Conservation (phyloP, 1,139 yeast species). For the Debaryomyces sp. region DNA sequence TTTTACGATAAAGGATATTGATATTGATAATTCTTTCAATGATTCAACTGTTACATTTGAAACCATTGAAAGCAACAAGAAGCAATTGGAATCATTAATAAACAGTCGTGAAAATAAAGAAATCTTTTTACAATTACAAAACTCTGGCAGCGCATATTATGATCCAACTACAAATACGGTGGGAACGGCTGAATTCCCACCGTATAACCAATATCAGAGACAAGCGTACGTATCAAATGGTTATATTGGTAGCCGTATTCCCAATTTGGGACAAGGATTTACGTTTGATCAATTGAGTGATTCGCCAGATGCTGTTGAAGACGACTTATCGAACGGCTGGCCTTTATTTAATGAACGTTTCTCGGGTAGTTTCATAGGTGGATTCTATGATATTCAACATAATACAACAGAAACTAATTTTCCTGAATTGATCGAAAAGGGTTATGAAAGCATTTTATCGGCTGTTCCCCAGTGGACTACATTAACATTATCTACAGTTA, state of each 20-base stretch:
- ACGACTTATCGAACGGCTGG: slow-evolving; percentile 69
- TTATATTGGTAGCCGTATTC: slow-evolving; percentile 72
- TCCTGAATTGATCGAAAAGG: slow-evolving; percentile 66
- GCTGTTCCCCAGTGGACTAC: slow-evolving; percentile 82
- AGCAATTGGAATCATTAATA: slow-evolving; percentile 14
- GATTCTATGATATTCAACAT: slow-evolving; percentile 67
- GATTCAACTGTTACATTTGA: not conserved
- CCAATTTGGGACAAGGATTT: slow-evolving; percentile 83
- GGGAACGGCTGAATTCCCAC: slow-evolving; percentile 36
- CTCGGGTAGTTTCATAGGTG: slow-evolving; percentile 78
- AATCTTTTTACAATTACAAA: slow-evolving; percentile 32
- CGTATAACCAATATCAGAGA: slow-evolving; percentile 56
- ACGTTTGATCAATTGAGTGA: slow-evolving; percentile 51
- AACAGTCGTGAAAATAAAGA: slow-evolving; percentile 22
- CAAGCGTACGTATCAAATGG: slow-evolving; percentile 88
- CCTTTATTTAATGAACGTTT: slow-evolving; percentile 69
- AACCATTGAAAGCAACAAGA: not conserved
- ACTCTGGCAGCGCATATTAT: slow-evolving; percentile 47
- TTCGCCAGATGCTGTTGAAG: slow-evolving; percentile 31
- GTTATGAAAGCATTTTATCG: slow-evolving; percentile 72
- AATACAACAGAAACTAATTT: slow-evolving; percentile 57
- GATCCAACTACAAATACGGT: slow-evolving; percentile 41
- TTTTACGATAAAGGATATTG: not conserved
- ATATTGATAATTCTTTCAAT: not conserved
- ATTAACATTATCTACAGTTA: slow-evolving; percentile 41